phyloP scores from a whole-genome alignment of 2,329 filamentous ascomycete genomes.

The Botrytis byssoidea region DNA sequence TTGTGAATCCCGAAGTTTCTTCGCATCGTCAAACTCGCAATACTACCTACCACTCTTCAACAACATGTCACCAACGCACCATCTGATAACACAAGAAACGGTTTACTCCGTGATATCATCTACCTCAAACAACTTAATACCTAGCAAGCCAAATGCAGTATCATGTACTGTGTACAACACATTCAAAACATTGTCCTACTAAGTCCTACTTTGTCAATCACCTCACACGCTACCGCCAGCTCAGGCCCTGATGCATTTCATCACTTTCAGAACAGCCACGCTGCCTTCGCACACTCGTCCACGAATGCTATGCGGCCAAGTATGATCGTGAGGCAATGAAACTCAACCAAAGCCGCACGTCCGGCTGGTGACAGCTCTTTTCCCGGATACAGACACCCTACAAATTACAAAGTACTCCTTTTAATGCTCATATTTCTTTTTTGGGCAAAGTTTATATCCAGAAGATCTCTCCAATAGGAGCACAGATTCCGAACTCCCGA shows the following conservation, averaged over 20 bases:
- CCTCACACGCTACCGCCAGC: conserved; percentile 18
- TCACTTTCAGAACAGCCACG: conserved; percentile 21
- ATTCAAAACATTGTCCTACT: conserved; percentile 32
- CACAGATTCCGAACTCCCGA: not conserved
- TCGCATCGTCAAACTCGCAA: conserved; percentile 10
- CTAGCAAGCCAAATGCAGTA: conserved; percentile 17
- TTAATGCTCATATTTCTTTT: conserved; percentile 14
- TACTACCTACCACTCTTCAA: conserved; percentile 11
- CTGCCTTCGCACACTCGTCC: conserved; percentile 23
- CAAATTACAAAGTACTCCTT: not conserved
- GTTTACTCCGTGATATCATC: conserved; percentile 15
- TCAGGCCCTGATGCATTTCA: conserved; percentile 21
- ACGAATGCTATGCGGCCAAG: conserved; percentile 22
- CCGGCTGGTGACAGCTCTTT: conserved; percentile 15
- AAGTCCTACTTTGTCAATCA: conserved; percentile 23
- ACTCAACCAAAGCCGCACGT: conserved; percentile 20
- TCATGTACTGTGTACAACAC: conserved; percentile 25
- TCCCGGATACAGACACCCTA: conserved; percentile 13
- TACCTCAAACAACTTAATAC: conserved; percentile 22
- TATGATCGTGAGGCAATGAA: conserved; percentile 18
- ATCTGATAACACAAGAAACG: conserved; percentile 20
- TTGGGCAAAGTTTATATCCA: conserved; percentile 1
- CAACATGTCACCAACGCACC: conserved; percentile 19
- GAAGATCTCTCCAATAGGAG: conserved; percentile 11
- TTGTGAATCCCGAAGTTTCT: conserved; percentile 6